phyloP scores from a whole-genome alignment of 208 protist species.

The Crithidia fasciculata region DNA sequence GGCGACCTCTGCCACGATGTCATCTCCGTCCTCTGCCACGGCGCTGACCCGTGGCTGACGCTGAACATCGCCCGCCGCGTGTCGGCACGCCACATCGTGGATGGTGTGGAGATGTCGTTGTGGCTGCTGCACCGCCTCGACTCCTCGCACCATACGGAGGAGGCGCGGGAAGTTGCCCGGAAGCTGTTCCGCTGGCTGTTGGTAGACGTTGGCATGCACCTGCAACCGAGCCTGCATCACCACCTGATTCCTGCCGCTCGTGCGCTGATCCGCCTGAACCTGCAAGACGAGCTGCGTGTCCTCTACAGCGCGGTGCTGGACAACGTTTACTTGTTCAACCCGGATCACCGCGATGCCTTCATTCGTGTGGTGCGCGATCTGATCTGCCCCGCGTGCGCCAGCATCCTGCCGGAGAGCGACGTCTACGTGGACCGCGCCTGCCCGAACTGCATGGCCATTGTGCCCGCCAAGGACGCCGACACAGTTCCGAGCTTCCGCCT shows the following conservation, averaged over 20 bases:
- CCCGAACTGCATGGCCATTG: slow-evolving; percentile 64
- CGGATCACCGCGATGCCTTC: slow-evolving; percentile 71
- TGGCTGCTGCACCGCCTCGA: slow-evolving; percentile 84
- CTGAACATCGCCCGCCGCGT: slow-evolving; percentile 76
- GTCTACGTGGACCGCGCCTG: slow-evolving; percentile 73
- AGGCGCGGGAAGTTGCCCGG: slow-evolving; percentile 65
- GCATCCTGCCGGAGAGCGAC: slow-evolving; percentile 60
- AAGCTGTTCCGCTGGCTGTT: slow-evolving; percentile 87
- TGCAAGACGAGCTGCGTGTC: slow-evolving; percentile 71
- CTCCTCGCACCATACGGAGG: slow-evolving; percentile 70
- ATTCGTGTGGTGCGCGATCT: slow-evolving; percentile 77
- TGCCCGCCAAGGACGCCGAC: slow-evolving; percentile 61
- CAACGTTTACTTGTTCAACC: slow-evolving; percentile 68
- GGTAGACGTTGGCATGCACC: slow-evolving; percentile 79
- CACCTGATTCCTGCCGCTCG: slow-evolving; percentile 76
- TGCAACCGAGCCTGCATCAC: slow-evolving; percentile 72
- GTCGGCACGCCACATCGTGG: slow-evolving; percentile 67
- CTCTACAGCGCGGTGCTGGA: slow-evolving; percentile 87
- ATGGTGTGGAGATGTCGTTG: slow-evolving; percentile 83
- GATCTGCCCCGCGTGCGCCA: slow-evolving; percentile 71
- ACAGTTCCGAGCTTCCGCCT: slow-evolving; percentile 72
- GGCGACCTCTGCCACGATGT: slow-evolving; percentile 66
- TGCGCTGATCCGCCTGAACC: slow-evolving; percentile 66
- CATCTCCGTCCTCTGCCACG: slow-evolving; percentile 72
- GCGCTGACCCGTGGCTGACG: slow-evolving; percentile 80